phyloP scores from a whole-genome alignment of 805 yeast genomes.

The Saccharomycopsis synnaedendra region DNA sequence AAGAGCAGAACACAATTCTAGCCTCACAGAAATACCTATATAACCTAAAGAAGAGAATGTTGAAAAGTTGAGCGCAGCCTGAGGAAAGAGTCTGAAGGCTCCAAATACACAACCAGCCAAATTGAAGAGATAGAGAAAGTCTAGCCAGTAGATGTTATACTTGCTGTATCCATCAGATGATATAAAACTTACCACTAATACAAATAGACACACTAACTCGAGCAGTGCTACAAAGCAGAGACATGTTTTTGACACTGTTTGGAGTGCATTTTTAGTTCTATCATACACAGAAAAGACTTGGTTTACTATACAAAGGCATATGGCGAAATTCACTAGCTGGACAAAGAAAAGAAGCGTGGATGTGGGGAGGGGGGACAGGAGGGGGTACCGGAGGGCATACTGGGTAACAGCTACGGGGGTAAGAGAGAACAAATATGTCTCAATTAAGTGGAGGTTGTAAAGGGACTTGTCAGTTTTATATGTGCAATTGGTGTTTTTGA shows the following conservation, averaged over 20 bases:
- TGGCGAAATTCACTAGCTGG: background rate
- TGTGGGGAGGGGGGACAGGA: background rate
- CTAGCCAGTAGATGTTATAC: slow-evolving; percentile 2
- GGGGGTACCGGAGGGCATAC: background rate
- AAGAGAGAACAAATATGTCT: background rate
- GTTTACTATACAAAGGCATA: background rate
- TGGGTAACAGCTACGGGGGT: background rate
- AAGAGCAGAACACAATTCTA: background rate
- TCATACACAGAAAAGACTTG: background rate
- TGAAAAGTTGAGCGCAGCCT: background rate
- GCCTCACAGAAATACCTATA: background rate
- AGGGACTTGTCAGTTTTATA: background rate
- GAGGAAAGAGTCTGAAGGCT: slow-evolving; percentile 1
- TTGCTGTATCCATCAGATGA: background rate
- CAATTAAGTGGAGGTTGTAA: background rate
- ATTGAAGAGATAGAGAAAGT: slow-evolving; percentile 1
- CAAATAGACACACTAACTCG: background rate
- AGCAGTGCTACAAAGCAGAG: background rate
- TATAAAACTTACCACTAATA: background rate
- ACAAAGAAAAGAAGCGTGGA: background rate
- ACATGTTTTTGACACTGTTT: background rate
- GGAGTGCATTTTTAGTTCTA: background rate
- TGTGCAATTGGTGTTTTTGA: background rate
- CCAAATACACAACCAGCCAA: background rate
- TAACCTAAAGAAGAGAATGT: background rate